Evolutionary conservation across 352 stramenopile genomes (phyloP).

Genomic region (Pythium aphanidermatum): DNA sequence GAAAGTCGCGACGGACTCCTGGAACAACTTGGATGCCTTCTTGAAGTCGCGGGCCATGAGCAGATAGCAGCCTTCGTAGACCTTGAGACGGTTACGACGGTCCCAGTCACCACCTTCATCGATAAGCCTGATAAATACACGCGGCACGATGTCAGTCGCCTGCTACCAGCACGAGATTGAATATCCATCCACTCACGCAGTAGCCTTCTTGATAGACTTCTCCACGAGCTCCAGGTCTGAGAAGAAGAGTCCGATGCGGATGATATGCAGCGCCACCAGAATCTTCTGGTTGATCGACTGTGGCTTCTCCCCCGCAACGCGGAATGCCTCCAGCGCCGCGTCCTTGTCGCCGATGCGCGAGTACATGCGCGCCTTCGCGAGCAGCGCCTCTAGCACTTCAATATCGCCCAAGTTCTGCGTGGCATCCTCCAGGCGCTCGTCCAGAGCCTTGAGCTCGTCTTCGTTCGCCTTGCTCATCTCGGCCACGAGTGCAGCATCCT

Average conservation of each 20-base stretch:
- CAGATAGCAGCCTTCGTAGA: conserved; percentile 95
- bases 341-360: conserved; percentile 92
- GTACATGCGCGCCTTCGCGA: conserved; percentile 92
- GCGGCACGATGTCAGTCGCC: neutral
- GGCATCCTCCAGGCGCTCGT: conserved; percentile 89
- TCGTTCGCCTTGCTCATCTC: conserved; percentile 63
- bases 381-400: conserved; percentile 95
- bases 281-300: conserved; percentile 97
- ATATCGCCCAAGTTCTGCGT: conserved; percentile 96
- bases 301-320: conserved; percentile 89
- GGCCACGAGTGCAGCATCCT: conserved; percentile 45
- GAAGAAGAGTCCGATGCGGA: conserved; percentile 86
- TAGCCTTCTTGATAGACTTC: conserved; percentile 86
- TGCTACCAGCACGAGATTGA: no score
- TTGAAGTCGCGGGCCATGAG: conserved; percentile 93
- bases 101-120: conserved; percentile 98
- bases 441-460: conserved; percentile 64
- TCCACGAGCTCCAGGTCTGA: conserved; percentile 81
- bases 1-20: conserved; percentile 97
- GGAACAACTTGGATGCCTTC: conserved; percentile 90
- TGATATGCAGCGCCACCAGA: conserved; percentile 94
- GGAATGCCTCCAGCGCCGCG: conserved; percentile 88
- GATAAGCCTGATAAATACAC: conserved; percentile 50
- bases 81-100: conserved; percentile 97
- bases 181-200: conserved; percentile 22